A percentile compares a stretch with the other conserved stretches of the same genome.
Conservation (phyloP, 2,329 filamentous ascomycete species). For the Fusarium setosum region DNA sequence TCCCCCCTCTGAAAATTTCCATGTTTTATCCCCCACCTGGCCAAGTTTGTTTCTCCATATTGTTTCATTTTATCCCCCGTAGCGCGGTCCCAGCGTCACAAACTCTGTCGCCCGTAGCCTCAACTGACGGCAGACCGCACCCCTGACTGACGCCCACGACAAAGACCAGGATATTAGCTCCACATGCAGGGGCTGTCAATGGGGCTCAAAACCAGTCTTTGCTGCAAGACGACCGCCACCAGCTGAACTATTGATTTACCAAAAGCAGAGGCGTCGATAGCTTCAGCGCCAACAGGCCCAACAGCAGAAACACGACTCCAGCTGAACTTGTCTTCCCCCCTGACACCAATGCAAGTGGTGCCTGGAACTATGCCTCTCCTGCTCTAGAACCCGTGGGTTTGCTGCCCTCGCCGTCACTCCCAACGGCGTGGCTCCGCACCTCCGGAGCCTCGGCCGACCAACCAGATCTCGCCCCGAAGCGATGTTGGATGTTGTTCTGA, state of each 20-base stretch:
- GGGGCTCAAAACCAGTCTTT: not conserved
- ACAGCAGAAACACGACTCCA: not conserved
- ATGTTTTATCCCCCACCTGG: no score
- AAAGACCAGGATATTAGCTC: not conserved
- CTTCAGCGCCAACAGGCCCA: conserved; percentile 12
- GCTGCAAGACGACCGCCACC: not conserved
- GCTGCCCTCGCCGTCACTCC: not conserved
- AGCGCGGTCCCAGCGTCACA: not conserved
- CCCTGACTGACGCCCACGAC: not conserved
- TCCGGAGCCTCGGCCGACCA: not conserved
- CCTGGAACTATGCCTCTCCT: conserved; percentile 3
- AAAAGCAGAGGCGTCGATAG: conserved; percentile 27
- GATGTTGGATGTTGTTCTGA: not conserved
- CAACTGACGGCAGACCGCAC: not conserved
- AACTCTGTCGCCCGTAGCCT: not conserved
- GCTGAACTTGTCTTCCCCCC: conserved; percentile 1
- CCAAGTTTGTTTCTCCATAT: no score
- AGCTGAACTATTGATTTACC: conserved; percentile 29
- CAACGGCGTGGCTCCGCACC: conserved; percentile 1
- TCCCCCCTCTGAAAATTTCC: no score
- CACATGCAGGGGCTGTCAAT: not conserved
- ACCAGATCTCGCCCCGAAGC: not conserved
- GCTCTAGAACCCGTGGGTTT: conserved; percentile 1
- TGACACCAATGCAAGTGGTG: not conserved
- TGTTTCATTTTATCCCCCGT: not conserved